Evolutionary conservation across 148 eudicot genomes (phyloP), one percentile per base, ranked within the genome.

Genomic region (Simmondsia chinensis): DNA sequence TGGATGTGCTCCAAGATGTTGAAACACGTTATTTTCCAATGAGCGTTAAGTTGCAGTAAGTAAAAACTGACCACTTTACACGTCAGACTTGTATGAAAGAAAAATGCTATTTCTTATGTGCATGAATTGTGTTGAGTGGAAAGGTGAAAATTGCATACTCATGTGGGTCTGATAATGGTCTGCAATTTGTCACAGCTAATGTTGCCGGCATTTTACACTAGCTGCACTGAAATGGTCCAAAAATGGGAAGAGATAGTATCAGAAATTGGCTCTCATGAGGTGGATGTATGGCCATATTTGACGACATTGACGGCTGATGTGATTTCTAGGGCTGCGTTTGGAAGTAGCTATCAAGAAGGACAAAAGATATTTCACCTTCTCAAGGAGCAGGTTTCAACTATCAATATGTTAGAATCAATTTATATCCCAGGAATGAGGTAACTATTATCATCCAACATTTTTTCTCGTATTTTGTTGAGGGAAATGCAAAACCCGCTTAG

Each of bases 261-360:
- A 13, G 42, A 12, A 4, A 19, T 2, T 8, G 55, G 43, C 4
- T 14, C 43, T 3, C n/a, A 9, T n/a, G 55, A 50, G 43, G 16
- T 50, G 4, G 55, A 50, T 36, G 43, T 50, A 7, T 50, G 55
- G 55, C 55, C 55, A 1, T 13, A 24, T 36, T 13, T 50, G 13
- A 8, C 4, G 10, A 35, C 24, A 11, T 24, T 50, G 0, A 21
- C 55, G 4, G 55, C 36, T 7, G 55, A 50, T 26, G 32, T 37
- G 22, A 50, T 50, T n/a, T 50, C 55, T 7, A 23, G 42, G 25
- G 55, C 55, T 10, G 55, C 43, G 16, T 50, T 50, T 11, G 32
- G 43, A 21, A 20, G 54, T 15, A 19, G 27, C 12, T 33, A 17
- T 9, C 14, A 49, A 20, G 20, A 49, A 49, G 54, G 54, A 20